These are phyloP conservation scores for Nitzschia inconspicua DNA, from an alignment of 108 stramenopile genomes.

Conservation along the genomic window DNA sequence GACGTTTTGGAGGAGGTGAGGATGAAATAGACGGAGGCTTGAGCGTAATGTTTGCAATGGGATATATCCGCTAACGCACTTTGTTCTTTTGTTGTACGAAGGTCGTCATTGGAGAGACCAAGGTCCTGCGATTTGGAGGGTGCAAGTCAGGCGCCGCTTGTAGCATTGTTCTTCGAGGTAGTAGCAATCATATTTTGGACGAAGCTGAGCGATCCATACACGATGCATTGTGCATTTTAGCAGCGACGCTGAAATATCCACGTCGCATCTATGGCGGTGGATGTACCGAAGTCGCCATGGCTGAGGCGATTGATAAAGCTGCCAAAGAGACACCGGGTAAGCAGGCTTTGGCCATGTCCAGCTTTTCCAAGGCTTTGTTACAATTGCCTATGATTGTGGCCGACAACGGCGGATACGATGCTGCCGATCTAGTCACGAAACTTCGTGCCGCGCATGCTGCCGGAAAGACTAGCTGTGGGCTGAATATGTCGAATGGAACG, in stretches of 20 bases:
- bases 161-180: constrained; percentile 96
- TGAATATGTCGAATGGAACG: constrained; percentile 94
- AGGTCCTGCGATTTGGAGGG: constrained; percentile 91
- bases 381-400: constrained; percentile 97
- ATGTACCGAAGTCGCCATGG: constrained; percentile 93
- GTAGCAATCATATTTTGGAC: constrained; percentile 93
- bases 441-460: constrained; percentile 90
- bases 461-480: constrained; percentile 81
- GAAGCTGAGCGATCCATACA: constrained; percentile 97
- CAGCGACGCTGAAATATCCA: constrained; percentile 93
- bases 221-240: constrained; percentile 96
- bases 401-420: constrained; percentile 99
- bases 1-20: constrained; percentile 83
- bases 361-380: constrained; percentile 93
- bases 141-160: constrained; percentile 95
- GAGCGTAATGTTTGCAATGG: background rate
- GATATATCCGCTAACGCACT: background rate
- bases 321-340: constrained; percentile 93
- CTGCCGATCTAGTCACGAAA: constrained; percentile 94
- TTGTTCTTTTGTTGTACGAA: constrained; percentile 34
- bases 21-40: background rate
- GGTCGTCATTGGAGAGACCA: constrained; percentile 99
- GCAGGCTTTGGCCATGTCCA: constrained; percentile 97
- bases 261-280: constrained; percentile 96
- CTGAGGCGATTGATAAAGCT: constrained; percentile 87